Evolutionary conservation across 139 green algal genomes (phyloP).

Genomic region (Helicosporidium sp.): DNA sequence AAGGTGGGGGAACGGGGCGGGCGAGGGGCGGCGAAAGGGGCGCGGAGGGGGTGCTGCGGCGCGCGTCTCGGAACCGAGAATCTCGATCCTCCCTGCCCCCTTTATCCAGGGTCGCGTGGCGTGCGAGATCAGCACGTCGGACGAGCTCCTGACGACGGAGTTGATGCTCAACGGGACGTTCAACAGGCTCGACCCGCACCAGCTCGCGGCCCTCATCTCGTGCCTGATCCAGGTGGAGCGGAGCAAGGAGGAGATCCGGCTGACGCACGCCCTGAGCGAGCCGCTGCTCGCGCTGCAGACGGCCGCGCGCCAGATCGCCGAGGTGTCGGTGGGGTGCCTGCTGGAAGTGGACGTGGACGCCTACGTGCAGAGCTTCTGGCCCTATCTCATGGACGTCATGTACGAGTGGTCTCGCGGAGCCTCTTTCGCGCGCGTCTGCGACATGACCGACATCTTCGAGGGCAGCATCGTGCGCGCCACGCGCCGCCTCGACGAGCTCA

Average conservation of each 20-base stretch:
- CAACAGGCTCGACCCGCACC: constrained; percentile 27
- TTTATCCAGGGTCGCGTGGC: constrained; percentile 38
- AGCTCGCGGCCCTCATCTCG: constrained; percentile 37
- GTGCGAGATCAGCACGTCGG: constrained; percentile 30
- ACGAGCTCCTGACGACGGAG: constrained; percentile 60
- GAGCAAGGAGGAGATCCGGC: constrained; percentile 31
- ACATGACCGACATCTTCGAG: constrained; percentile 80
- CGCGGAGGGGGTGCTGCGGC: constrained; percentile 20
- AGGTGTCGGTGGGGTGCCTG: constrained; percentile 40
- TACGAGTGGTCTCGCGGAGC: constrained; percentile 38
- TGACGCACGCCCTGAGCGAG: constrained; percentile 29
- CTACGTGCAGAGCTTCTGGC: constrained; percentile 45
- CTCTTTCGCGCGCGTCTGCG: constrained; percentile 24
- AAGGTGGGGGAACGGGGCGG: constrained; percentile 31
- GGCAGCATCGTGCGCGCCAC: constrained; percentile 64
- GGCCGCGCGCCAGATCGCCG: constrained; percentile 28
- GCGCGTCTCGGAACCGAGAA: constrained; percentile 57
- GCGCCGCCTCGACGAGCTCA: constrained; percentile 76
- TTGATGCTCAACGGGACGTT: constrained; percentile 62
- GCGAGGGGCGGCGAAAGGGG: neutral
- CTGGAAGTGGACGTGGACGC: constrained; percentile 48
- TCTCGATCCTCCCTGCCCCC: constrained; percentile 60
- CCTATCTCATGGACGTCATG: constrained; percentile 56
- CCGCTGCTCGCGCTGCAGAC: constrained; percentile 26
- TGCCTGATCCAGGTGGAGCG: constrained; percentile 60